These are phyloP conservation scores for Crithidia thermophila DNA, from an alignment of 208 protist genomes.

Conservation along the genomic window DNA sequence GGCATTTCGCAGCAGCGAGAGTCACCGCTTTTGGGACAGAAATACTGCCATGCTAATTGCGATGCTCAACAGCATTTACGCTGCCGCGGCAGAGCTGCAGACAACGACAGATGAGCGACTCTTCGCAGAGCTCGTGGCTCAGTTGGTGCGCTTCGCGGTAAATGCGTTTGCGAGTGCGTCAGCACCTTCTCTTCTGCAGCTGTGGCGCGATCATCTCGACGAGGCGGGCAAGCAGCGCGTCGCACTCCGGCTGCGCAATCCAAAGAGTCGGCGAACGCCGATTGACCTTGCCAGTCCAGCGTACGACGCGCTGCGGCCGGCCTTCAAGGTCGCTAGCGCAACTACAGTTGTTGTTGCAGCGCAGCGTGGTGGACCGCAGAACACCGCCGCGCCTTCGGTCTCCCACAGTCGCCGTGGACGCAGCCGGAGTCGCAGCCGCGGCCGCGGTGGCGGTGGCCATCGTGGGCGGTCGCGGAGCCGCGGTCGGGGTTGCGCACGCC, in stretches of 20 bases:
- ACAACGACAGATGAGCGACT: conserved; percentile 2
- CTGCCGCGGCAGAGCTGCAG: background rate
- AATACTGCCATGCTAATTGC: background rate
- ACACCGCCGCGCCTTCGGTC: no score
- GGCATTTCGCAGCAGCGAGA: conserved; percentile 10
- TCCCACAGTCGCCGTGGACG: no score
- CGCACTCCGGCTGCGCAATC: conserved; percentile 33
- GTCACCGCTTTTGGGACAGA: conserved; percentile 9
- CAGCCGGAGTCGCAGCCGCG: conserved; percentile 11
- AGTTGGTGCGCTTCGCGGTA: conserved; percentile 46
- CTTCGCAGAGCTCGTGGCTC: conserved; percentile 29
- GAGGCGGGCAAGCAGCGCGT: conserved; percentile 18
- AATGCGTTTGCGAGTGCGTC: conserved; percentile 23
- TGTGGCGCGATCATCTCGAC: conserved; percentile 32
- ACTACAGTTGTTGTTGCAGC: background rate
- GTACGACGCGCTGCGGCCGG: conserved; percentile 31
- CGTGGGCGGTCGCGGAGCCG: conserved; percentile 13
- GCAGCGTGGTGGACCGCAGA: background rate
- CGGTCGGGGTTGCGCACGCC: conserved; percentile 2
- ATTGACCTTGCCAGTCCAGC: conserved; percentile 42
- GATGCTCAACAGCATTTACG: background rate
- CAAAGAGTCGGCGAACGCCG: conserved; percentile 32
- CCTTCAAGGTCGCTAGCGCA: conserved; percentile 23
- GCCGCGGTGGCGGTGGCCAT: background rate
- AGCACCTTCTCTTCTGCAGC: conserved; percentile 8